A percentile compares a stretch with the other conserved stretches of the same genome.
These are phyloP conservation scores for Ceratocystis colombiana DNA, from an alignment of 2,329 filamentous ascomycete species.

Conservation along the genomic window DNA sequence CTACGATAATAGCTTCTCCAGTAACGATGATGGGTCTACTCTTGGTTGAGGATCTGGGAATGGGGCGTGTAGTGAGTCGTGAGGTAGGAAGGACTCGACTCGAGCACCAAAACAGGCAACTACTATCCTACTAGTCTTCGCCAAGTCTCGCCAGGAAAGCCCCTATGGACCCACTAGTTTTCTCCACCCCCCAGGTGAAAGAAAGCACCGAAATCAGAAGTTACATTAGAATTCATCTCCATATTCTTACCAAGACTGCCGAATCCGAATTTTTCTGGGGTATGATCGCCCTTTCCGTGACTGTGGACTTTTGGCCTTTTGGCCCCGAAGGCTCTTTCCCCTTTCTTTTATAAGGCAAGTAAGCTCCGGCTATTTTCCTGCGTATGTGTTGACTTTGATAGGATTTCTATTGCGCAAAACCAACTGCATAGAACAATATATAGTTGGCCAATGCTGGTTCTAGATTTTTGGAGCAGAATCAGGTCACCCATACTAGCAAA, in stretches of 20 bases:
- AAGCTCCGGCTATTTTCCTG: background rate
- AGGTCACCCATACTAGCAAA: background rate
- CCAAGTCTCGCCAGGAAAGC: background rate
- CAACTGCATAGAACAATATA: slow-evolving; percentile 4
- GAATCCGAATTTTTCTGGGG: slow-evolving; percentile 3
- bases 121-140: background rate
- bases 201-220: slow-evolving; percentile 6
- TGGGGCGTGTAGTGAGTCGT: too few species aligned
- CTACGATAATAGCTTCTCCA: background rate
- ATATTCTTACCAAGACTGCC: background rate
- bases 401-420: background rate
- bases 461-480: background rate
- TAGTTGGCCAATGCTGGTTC: slow-evolving; percentile 5
- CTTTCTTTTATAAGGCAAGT: background rate
- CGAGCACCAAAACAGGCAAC: slow-evolving; percentile 4
- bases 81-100: background rate
- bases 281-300: slow-evolving; percentile 14
- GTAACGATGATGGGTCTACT: background rate
- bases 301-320: slow-evolving; percentile 9
- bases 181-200: background rate
- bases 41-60: too few species aligned
- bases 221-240: background rate
- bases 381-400: background rate
- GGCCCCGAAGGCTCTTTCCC: background rate
- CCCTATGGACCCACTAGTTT: background rate